Percentiles rank a stretch among this genome's conserved stretches.
phyloP scores from a whole-genome alignment of 2,329 filamentous ascomycete species.

The Phialemonium atrogriseum region DNA sequence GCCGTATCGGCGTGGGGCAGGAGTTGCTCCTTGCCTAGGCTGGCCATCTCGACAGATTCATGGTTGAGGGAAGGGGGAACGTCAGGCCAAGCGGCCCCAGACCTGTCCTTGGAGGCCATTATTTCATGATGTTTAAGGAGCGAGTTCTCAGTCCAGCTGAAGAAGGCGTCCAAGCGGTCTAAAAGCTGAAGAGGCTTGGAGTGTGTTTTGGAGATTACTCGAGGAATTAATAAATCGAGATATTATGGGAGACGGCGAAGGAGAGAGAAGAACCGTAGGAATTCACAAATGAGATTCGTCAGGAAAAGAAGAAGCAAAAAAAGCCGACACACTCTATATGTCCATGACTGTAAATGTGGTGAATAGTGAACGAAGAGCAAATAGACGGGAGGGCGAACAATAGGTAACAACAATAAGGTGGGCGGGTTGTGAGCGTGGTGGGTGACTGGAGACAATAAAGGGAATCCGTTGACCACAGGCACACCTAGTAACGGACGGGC shows the following conservation, averaged over 20 bases:
- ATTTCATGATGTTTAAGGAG: slow-evolving; percentile 1
- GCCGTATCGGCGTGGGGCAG: slow-evolving; percentile 40
- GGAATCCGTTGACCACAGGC: slow-evolving; percentile 1
- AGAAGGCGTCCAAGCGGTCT: slow-evolving; percentile 1
- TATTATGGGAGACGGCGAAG: background rate
- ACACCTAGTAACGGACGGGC: slow-evolving; percentile 1
- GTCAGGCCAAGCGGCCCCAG: slow-evolving; percentile 15
- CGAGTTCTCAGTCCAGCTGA: slow-evolving; percentile 6
- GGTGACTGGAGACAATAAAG: slow-evolving; percentile 3
- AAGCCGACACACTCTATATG: too few species aligned
- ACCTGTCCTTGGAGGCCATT: slow-evolving; percentile 12
- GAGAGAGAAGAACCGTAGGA: background rate
- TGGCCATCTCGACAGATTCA: slow-evolving; percentile 22
- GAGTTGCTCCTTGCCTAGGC: slow-evolving; percentile 29
- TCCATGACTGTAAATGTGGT: background rate
- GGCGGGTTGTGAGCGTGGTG: slow-evolving; percentile 1
- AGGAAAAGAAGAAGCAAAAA: too few species aligned
- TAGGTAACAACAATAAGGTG: slow-evolving; percentile 1
- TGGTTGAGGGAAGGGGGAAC: slow-evolving; percentile 22
- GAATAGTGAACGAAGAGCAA: background rate
- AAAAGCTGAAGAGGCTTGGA: background rate
- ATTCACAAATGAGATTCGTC: too few species aligned
- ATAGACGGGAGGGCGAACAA: background rate
- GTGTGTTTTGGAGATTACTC: slow-evolving; percentile 1
- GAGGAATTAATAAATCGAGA: too few species aligned